Evolutionary conservation across 768 basidiomycete species (phyloP), one percentile per base, ranked within the genome.

Genomic region (Mycena venus): DNA sequence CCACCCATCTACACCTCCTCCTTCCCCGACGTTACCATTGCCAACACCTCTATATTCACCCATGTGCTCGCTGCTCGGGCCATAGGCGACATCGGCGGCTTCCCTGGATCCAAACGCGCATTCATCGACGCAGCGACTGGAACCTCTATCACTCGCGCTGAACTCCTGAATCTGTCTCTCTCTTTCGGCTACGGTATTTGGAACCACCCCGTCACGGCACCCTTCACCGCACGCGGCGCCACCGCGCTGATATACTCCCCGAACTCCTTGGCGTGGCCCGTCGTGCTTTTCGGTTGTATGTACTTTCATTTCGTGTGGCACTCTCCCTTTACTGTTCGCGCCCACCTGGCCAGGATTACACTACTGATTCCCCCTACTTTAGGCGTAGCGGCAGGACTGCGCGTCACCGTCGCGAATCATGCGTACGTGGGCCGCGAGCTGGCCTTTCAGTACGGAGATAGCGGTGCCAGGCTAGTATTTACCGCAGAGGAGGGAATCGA

Each of bases 341-440:
- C 32, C 73, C 32, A 14, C 29, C 53, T 34, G 27, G 7, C 6
- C 11, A 3, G 29, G 7, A 7, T 58, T n/a, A n/a, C n/a, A n/a
- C n/a, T 11, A 38, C 42, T n/a, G 25, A 59, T 58, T 32, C 27
- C 10, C 58, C 47, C 38, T 55, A 56, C 56, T 44, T 34, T 49
- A 60, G 81, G 82, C 79, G 84, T 92, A 55, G 92, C 95, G 0
- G 93, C 92, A 0, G 94, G 94, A 2, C 79, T 94, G 14, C 84
- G 90, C 53, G 89, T 90, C 66, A 94, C 95, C 0, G 89, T 94
- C 14, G 93, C 93, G n/a, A 97, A 96, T 80, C 91, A 88, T 68
- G 86, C 87, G 0, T 96, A 94, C 77, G 92, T 90, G 5, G 79
- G 91, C 2, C 79, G 83, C 10, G 96, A 97, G 79, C 88, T 97